phyloP scores from a whole-genome alignment of 352 stramenopile genomes.

The Poterioochromonas sp. region DNA sequence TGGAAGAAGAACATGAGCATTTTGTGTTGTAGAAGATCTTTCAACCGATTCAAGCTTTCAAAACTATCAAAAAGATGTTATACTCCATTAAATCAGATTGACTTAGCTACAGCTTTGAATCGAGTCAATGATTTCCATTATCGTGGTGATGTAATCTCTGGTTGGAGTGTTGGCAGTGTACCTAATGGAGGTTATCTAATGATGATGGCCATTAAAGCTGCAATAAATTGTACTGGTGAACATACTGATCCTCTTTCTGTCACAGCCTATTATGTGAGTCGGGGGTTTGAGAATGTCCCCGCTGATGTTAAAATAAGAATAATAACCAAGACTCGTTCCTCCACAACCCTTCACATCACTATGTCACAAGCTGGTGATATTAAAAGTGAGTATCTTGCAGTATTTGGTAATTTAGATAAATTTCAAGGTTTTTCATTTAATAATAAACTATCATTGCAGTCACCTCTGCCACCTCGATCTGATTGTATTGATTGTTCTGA shows the following conservation, averaged over 20 bases:
- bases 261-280: background rate
- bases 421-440: background rate
- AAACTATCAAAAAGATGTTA: too few species aligned
- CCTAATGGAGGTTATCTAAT: constrained; percentile 16
- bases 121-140: too few species aligned
- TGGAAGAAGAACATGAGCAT: too few species aligned
- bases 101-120: too few species aligned
- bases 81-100: too few species aligned
- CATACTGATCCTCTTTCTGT: background rate
- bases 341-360: background rate
- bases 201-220: background rate
- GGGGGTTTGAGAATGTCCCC: background rate
- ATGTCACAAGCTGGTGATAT: background rate
- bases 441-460: background rate
- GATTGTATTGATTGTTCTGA: background rate
- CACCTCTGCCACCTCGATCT: background rate
- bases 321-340: background rate
- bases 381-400: background rate
- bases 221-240: background rate
- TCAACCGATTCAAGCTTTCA: too few species aligned
- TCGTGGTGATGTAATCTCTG: background rate
- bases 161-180: background rate
- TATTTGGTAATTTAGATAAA: background rate
- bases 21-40: too few species aligned
- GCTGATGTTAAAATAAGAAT: background rate